Evolutionary conservation across 75 land plant species (phyloP), one percentile per base, ranked within the genome.

Genomic region (Selaginella moellendorffii): DNA sequence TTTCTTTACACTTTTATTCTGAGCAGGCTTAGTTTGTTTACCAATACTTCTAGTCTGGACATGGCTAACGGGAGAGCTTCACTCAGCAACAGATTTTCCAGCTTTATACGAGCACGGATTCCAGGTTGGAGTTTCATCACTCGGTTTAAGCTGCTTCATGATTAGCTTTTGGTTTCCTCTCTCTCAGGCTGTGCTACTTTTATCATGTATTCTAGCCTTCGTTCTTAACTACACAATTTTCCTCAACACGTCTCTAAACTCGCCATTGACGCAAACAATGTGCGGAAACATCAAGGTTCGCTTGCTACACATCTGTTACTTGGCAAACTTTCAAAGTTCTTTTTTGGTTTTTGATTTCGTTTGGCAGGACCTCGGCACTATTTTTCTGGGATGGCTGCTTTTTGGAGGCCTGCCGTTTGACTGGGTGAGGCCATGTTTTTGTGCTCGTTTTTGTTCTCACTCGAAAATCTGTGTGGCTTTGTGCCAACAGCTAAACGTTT

Each of bases 401-500:
- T 56, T 56, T 56, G 59, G 99, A 20, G 99, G 99, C 22, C 80
- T 95, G 51, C 91, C 97, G 10, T 95, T 95, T 81, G 99, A 95
- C 67, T 29, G 83, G 73, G 99, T 95, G 62, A 80, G 24, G 0
- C 18, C 51, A 28, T 2, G n/a, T 31, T n/a, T n/a, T n/a, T n/a
- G n/a, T n/a, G n/a, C n/a, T n/a, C n/a, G n/a, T n/a, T n/a, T n/a
- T n/a, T n/a, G n/a, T n/a, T n/a, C n/a, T n/a, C n/a, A n/a, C n/a
- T n/a, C n/a, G n/a, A n/a, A n/a, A n/a, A n/a, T n/a, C 29, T 28
- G 29, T 65, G 31, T 68, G 24, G 10, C 62, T 74, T 30, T 54
- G 77, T 74, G 72, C n/a, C n/a, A n/a, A n/a, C 65, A 92, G 97
- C 59, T 85, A 36, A 92, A 92, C 77, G 79, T 92, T 5, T 51